Evolutionary conservation across 768 basidiomycete genomes (phyloP).

Genomic region (Xerocomellus intermedius): DNA sequence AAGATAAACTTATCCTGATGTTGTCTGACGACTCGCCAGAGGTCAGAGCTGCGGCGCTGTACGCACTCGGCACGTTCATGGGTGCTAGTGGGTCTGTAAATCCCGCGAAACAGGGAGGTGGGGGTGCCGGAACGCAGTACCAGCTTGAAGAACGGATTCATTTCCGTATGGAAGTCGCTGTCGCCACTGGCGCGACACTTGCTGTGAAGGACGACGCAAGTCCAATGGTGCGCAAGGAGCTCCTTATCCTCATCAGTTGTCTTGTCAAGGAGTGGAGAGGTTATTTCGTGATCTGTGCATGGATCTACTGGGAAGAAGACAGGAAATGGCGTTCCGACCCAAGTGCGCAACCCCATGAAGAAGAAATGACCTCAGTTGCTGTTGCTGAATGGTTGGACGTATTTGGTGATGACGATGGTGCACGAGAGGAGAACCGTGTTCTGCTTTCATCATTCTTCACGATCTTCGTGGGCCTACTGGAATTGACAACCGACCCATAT

Average conservation of each 20-base stretch:
- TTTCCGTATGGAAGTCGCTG: slow-evolving; percentile 87
- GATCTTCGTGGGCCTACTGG: slow-evolving; percentile 83
- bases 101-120: slow-evolving; percentile 66
- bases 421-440: slow-evolving; percentile 76
- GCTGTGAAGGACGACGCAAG: slow-evolving; percentile 92
- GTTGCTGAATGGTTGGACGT: slow-evolving; percentile 76
- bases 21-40: slow-evolving; percentile 88
- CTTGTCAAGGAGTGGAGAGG: slow-evolving; percentile 96
- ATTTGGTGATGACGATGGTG: slow-evolving; percentile 61
- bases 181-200: slow-evolving; percentile 85
- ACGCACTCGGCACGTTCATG: slow-evolving; percentile 89
- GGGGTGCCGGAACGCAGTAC: slow-evolving; percentile 78
- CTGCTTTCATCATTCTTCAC: slow-evolving; percentile 92
- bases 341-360: slow-evolving; percentile 44
- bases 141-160: slow-evolving; percentile 77
- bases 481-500: slow-evolving; percentile 91
- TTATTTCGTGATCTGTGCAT: slow-evolving; percentile 93
- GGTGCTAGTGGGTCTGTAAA: slow-evolving; percentile 84
- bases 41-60: slow-evolving; percentile 88
- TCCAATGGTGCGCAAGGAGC: slow-evolving; percentile 94
- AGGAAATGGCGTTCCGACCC: slow-evolving; percentile 53
- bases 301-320: slow-evolving; percentile 95
- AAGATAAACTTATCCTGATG: slow-evolving; percentile 77
- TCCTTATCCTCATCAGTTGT: slow-evolving; percentile 87
- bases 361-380: slow-evolving; percentile 72